phyloP scores from a whole-genome alignment of 2,329 filamentous ascomycete genomes.

The Hypoxylon sp. region DNA sequence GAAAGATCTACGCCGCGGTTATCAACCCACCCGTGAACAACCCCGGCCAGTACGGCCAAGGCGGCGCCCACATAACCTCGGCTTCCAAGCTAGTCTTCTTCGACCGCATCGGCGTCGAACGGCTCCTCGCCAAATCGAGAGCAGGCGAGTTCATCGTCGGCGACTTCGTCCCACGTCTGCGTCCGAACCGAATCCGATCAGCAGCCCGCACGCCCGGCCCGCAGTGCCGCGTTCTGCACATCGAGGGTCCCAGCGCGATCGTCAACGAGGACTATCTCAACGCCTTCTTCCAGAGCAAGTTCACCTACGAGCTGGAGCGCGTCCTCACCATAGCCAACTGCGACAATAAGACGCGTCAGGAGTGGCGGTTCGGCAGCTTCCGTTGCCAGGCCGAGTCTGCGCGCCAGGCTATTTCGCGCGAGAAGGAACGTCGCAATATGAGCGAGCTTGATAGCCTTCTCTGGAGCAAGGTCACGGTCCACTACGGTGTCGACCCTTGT shows the following conservation, averaged over 20 bases:
- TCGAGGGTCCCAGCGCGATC: slow-evolving; percentile 62
- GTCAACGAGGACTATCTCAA: slow-evolving; percentile 61
- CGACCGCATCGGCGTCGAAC: slow-evolving; percentile 63
- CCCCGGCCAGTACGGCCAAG: slow-evolving; percentile 56
- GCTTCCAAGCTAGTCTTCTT: slow-evolving; percentile 63
- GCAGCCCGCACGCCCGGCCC: slow-evolving; percentile 49
- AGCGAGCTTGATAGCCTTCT: background rate
- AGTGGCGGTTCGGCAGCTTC: slow-evolving; percentile 70
- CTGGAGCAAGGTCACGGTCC: slow-evolving; percentile 39
- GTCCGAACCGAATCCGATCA: slow-evolving; percentile 66
- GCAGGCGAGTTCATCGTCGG: slow-evolving; percentile 61
- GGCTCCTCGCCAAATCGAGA: slow-evolving; percentile 63
- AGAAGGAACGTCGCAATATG: slow-evolving; percentile 24
- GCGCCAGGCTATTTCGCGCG: slow-evolving; percentile 44
- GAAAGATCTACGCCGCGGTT: slow-evolving; percentile 66
- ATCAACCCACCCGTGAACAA: slow-evolving; percentile 64
- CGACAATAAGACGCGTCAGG: slow-evolving; percentile 55
- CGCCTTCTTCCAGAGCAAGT: slow-evolving; percentile 59
- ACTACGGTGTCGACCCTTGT: slow-evolving; percentile 44
- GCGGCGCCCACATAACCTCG: slow-evolving; percentile 59
- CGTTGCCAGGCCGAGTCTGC: slow-evolving; percentile 69
- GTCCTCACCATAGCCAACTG: slow-evolving; percentile 53
- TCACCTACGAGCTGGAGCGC: slow-evolving; percentile 65
- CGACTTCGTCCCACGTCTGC: slow-evolving; percentile 57
- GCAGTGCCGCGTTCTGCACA: slow-evolving; percentile 65